phyloP scores from a whole-genome alignment of 164 flowering plant genomes.

The Warburgia ugandensis region DNA sequence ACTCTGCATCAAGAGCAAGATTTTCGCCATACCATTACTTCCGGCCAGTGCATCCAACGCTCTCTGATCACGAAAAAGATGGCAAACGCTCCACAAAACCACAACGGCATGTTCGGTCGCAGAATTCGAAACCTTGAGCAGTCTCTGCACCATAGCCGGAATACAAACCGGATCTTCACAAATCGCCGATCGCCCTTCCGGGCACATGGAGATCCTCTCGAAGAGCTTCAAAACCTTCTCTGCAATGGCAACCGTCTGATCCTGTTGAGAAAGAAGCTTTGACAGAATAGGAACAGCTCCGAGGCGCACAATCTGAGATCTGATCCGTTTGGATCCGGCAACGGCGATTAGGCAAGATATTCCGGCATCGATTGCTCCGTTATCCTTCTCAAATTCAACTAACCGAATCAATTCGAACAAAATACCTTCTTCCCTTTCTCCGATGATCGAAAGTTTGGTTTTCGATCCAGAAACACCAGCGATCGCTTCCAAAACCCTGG shows the following conservation, averaged over 20 bases:
- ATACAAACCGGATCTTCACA: slow-evolving; percentile 36
- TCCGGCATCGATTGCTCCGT: slow-evolving; percentile 28
- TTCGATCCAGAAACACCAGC: slow-evolving; percentile 39
- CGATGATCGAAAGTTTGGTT: slow-evolving; percentile 3
- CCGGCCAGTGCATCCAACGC: slow-evolving; percentile 52
- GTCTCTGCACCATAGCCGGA: slow-evolving; percentile 36
- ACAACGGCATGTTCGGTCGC: slow-evolving; percentile 78
- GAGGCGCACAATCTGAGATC: slow-evolving; percentile 27
- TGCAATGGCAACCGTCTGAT: slow-evolving; percentile 14
- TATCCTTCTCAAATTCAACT: slow-evolving; percentile 21
- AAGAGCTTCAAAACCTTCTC: slow-evolving; percentile 53
- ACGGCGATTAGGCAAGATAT: slow-evolving; percentile 43
- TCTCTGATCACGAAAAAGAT: slow-evolving; percentile 37
- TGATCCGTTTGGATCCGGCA: slow-evolving; percentile 28
- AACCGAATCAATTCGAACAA: slow-evolving; percentile 30
- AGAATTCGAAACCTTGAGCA: slow-evolving; percentile 53
- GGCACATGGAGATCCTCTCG: slow-evolving; percentile 41
- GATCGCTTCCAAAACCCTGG: slow-evolving; percentile 31
- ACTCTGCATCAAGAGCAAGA: slow-evolving; percentile 80
- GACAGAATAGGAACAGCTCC: slow-evolving; percentile 33
- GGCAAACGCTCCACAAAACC: slow-evolving; percentile 76
- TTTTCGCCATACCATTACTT: slow-evolving; percentile 71
- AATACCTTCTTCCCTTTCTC: slow-evolving; percentile 35
- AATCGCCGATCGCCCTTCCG: slow-evolving; percentile 62
- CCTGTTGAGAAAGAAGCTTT: slow-evolving; percentile 20